Evolutionary conservation across 2,329 filamentous ascomycete species (phyloP), one percentile per base, ranked within the genome.

Genomic region (Nemania sp.): DNA sequence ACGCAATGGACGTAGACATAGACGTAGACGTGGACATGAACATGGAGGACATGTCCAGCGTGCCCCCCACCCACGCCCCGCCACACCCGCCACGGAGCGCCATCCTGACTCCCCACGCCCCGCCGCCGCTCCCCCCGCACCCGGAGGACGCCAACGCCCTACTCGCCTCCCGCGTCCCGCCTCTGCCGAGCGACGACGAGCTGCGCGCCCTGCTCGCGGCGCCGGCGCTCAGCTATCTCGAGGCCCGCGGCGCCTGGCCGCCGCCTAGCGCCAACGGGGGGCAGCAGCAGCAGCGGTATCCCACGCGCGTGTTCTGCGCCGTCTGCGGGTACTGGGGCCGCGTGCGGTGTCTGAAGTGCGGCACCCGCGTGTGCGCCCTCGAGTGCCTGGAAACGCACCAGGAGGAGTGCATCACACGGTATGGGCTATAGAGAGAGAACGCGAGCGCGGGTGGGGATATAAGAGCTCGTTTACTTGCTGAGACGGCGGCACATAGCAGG

Each of bases 261-360:
- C 72, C 73, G 18, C 13, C 35, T 18, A 13, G 11, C n/a, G 7
- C 32, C 10, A 20, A 17, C 5, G 39, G 29, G 7, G 12, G 20
- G 1, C 53, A 47, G 17, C 13, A 46, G 2, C 35, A 46, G 68
- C 17, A 46, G 2, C 35, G 42, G 68, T 86, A 86, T 64, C 87
- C 89, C 2, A 78, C 79, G 48, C 80, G 90, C 60, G 78, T 79
- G 37, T 94, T 93, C 73, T 94, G 90, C 75, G 88, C 89, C 71
- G 86, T 92, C 34, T 94, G 90, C 71, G 90, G 90, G 13, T 93
- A 92, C 75, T 93, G 90, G 90, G 90, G 90, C 2, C 79, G 87
- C 42, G 87, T 91, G 47, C 84, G 83, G 74, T 94, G 90, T 76
- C 83, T 88, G 73, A 91, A 90, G 78, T 94, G 90, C 75, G 90